Evolutionary conservation across 139 green algal species (phyloP), one percentile per base, ranked within the genome.

Genomic region (Coelastrella sp.): DNA sequence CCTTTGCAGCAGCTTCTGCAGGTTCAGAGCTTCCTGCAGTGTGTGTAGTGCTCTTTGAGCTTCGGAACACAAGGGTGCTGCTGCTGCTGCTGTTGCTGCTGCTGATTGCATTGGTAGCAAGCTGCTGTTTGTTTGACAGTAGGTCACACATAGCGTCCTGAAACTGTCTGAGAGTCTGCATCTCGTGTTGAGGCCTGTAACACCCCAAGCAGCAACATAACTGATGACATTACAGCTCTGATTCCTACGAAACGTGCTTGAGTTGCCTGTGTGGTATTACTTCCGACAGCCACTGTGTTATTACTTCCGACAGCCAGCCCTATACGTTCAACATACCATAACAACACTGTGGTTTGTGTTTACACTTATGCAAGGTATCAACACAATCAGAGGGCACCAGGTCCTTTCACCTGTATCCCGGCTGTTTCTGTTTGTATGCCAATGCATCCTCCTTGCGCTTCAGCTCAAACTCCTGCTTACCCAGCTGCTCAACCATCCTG

Each of bases 381-480:
- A n/a, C n/a, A n/a, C n/a, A n/a, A n/a, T n/a, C n/a, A n/a, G n/a
- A n/a, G n/a, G n/a, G n/a, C 61, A 68, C 7, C 61, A 68, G 61
- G 7, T 17, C 10, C 61, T 17, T 10, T 47, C 96, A 96, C 14
- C 94, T 94, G 73, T 95, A 92, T 80, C 94, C 87, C 59, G 95
- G 90, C 83, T 80, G 64, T 8, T 92, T 73, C 59, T 60, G 22
- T 58, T 64, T 88, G 73, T 82, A 80, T 7, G 57, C 71, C 13
- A 91, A 16, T 2, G 85, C 94, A 90, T 98, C 97, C 65, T 98
- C 96, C 3, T 96, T 90, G 3, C 92, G 65, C 93, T 98, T 98
- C 57, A 90, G 79, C 88, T 98, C 96, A 76, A 98, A 84, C 94
- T 98, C 94, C 80, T 92, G 84, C 82, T 94, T 93, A 3, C 85